Conservation (phyloP, 306 rosid genomes). For the Neltuma alba region DNA sequence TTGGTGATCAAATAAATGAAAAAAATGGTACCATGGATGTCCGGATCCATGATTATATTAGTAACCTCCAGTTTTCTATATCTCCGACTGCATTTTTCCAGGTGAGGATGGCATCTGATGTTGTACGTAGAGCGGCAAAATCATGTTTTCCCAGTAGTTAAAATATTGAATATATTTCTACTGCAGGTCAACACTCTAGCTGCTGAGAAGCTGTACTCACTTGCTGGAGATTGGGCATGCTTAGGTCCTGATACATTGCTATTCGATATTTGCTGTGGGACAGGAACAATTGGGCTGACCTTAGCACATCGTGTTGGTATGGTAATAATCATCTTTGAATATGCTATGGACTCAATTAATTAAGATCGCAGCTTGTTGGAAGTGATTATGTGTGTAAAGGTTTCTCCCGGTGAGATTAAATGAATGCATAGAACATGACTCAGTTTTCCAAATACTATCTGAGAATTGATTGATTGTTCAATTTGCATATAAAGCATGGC, state of each 20-base stretch:
- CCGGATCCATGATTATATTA: conserved; percentile 82
- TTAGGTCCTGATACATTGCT: conserved; percentile 89
- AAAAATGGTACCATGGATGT: conserved; percentile 48
- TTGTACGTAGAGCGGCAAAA: conserved; percentile 15
- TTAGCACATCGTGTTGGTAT: conserved; percentile 94
- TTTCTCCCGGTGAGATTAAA: conserved; percentile 21
- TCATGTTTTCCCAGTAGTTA: conserved; percentile 4
- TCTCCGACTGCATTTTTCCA: conserved; percentile 98
- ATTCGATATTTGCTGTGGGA: conserved; percentile 95
- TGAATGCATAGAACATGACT: background rate
- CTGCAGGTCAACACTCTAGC: conserved; percentile 92
- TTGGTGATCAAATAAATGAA: conserved; percentile 42
- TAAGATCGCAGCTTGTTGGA: background rate
- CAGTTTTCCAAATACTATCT: background rate
- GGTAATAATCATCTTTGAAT: conserved; percentile 68
- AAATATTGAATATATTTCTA: conserved; percentile 31
- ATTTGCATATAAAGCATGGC: background rate
- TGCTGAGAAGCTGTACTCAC: conserved; percentile 93
- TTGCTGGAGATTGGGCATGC: conserved; percentile 98
- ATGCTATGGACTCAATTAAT: background rate
- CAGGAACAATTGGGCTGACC: conserved; percentile 98
- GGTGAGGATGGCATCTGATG: conserved; percentile 48
- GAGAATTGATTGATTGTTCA: conserved; percentile 12
- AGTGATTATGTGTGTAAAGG: conserved; percentile 19
- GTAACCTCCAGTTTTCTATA: conserved; percentile 79